phyloP scores from a whole-genome alignment of 2,329 filamentous ascomycete genomes.

The Aspergillus quadricinctus region DNA sequence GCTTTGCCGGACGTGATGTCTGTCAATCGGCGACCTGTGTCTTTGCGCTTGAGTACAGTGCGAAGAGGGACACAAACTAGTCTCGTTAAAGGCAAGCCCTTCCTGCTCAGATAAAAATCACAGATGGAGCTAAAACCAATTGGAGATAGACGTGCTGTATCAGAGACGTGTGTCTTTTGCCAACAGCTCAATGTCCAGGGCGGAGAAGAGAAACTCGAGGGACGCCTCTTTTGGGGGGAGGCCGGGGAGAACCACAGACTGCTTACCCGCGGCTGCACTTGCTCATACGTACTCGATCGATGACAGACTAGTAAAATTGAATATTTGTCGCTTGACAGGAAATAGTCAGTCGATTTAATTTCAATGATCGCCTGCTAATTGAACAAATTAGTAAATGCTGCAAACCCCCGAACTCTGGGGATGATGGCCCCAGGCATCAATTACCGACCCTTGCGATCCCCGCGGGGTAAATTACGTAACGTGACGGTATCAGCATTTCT shows the following conservation, averaged over 20 bases:
- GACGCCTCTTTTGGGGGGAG: constrained; percentile 4
- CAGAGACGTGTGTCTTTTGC: not conserved
- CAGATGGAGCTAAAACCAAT: not conserved
- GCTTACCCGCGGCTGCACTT: constrained; percentile 12
- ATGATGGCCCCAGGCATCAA: not conserved
- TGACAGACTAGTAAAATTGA: not conserved
- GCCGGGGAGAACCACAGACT: constrained; percentile 12
- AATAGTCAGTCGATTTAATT: not conserved
- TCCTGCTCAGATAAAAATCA: not conserved
- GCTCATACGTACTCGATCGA: not conserved
- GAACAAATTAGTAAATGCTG: not conserved
- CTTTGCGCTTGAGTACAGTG: constrained; percentile 4
- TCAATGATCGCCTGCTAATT: not conserved
- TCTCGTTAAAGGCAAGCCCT: not conserved
- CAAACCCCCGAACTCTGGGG: not conserved
- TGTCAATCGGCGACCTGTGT: constrained; percentile 3
- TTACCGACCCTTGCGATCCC: not conserved
- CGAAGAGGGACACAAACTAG: not conserved
- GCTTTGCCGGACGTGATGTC: constrained; percentile 25
- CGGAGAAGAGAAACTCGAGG: constrained; percentile 17
- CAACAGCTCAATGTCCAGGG: constrained; percentile 5
- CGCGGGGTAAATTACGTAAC: not conserved
- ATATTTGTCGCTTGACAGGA: not conserved
- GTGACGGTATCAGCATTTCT: not conserved
- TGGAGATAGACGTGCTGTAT: not conserved